Conservation (phyloP, 176 grass and related monocot species). For the Saccharum officinarum region DNA sequence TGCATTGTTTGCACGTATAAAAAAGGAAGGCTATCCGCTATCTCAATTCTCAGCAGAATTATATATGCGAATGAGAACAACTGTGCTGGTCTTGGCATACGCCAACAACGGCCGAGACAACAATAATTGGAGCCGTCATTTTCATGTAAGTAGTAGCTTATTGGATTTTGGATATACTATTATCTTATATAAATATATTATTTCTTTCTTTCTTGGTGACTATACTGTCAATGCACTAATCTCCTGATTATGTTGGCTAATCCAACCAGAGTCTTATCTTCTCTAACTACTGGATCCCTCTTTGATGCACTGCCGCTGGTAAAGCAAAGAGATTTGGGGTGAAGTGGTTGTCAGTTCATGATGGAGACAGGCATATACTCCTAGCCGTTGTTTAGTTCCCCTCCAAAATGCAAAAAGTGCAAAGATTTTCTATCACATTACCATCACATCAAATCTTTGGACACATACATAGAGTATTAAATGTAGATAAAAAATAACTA, state of each 20-base stretch:
- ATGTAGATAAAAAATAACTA: no score
- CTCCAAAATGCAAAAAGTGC: no score
- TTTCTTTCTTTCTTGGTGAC: neutral
- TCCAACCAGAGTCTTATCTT: neutral
- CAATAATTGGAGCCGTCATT: constrained; percentile 28
- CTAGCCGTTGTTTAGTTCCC: no score
- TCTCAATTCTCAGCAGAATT: neutral
- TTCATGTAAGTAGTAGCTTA: neutral
- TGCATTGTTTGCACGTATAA: neutral
- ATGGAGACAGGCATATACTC: neutral
- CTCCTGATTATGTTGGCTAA: neutral
- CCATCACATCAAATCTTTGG: no score
- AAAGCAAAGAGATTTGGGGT: constrained; percentile 29
- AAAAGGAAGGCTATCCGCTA: neutral
- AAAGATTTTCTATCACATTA: no score
- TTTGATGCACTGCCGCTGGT: neutral
- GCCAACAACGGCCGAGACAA: neutral
- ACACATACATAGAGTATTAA: no score
- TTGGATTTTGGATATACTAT: neutral
- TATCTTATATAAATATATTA: neutral
- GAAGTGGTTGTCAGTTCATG: constrained; percentile 12
- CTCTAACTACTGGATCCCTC: neutral
- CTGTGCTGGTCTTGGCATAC: neutral
- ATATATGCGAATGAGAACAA: neutral
- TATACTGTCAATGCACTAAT: constrained; percentile 3